A percentile compares a stretch with the other conserved stretches of the same genome.
These are phyloP conservation scores for Candida nitratophila DNA, from an alignment of 805 yeast genomes.

Conservation along the genomic window DNA sequence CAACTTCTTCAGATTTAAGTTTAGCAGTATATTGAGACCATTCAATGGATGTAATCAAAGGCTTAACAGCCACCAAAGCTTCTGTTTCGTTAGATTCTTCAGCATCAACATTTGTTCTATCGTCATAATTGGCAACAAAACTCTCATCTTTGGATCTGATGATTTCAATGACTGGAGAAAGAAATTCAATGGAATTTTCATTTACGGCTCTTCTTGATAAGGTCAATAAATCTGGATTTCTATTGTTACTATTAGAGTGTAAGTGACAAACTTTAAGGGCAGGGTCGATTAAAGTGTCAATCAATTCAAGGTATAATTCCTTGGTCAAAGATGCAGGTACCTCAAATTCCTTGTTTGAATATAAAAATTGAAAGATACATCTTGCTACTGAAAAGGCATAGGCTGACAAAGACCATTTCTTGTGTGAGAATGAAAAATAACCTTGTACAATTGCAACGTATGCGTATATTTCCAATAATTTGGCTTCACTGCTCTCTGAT, in stretches of 20 bases:
- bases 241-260: constrained; percentile 22
- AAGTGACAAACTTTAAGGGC: constrained; percentile 35
- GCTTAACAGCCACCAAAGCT: constrained; percentile 9
- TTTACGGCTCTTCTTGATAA: constrained; percentile 38
- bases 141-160: constrained; percentile 28
- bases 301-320: constrained; percentile 45
- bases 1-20: constrained; percentile 65
- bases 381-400: constrained; percentile 52
- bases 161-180: constrained; percentile 30
- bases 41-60: constrained; percentile 26
- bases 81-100: constrained; percentile 10
- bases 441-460: constrained; percentile 30
- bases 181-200: constrained; percentile 24
- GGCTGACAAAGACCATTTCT: constrained; percentile 49
- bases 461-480: constrained; percentile 27
- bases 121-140: constrained; percentile 24
- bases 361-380: constrained; percentile 51
- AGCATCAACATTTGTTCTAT: constrained; percentile 4
- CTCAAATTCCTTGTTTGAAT: constrained; percentile 17
- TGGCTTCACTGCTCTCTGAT: constrained; percentile 30
- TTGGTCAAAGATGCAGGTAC: constrained; percentile 16
- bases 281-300: constrained; percentile 59
- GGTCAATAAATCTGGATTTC: constrained; percentile 40
- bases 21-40: constrained; percentile 54
- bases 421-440: constrained; percentile 39